phyloP scores from a whole-genome alignment of 257 asterid species.

The Lavandula angustifolia region DNA sequence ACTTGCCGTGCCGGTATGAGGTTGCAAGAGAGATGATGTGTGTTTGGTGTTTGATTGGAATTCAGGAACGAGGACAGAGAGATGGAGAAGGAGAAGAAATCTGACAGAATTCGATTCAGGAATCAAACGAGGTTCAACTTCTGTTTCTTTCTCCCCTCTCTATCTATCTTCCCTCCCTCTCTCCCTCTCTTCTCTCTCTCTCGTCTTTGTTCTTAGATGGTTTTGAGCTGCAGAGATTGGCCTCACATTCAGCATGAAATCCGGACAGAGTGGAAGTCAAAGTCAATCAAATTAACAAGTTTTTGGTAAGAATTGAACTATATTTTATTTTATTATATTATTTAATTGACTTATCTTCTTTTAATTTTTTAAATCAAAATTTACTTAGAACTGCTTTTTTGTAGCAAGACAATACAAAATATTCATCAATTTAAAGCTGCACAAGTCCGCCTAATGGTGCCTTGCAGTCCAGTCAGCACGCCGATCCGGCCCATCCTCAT shows the following conservation, averaged over 20 bases:
- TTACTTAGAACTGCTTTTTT: not conserved
- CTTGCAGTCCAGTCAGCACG: constrained; percentile 59
- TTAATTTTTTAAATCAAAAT: not conserved
- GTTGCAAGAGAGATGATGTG: not conserved
- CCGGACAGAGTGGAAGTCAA: constrained; percentile 28
- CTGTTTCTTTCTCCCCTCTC: not conserved
- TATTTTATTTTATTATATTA: too few relatives aligned
- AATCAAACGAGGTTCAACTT: constrained; percentile 17
- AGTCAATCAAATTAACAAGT: not conserved
- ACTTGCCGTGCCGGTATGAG: too few relatives aligned
- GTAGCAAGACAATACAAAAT: not conserved
- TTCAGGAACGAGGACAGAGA: constrained; percentile 25
- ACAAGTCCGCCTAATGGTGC: constrained; percentile 71
- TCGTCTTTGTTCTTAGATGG: constrained; percentile 8
- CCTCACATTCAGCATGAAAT: constrained; percentile 24
- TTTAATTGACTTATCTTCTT: too few relatives aligned
- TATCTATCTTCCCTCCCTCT: not conserved
- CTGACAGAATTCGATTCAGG: constrained; percentile 18
- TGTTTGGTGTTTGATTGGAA: not conserved
- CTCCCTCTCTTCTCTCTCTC: not conserved
- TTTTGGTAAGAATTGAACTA: constrained; percentile 8
- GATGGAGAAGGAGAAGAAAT: constrained; percentile 17
- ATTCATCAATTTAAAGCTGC: constrained; percentile 40
- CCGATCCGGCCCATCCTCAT: constrained; percentile 78
- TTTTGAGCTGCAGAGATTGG: not conserved